Conservation (phyloP, 2,329 filamentous ascomycete genomes). For the Lasiodiplodia theobromae region DNA sequence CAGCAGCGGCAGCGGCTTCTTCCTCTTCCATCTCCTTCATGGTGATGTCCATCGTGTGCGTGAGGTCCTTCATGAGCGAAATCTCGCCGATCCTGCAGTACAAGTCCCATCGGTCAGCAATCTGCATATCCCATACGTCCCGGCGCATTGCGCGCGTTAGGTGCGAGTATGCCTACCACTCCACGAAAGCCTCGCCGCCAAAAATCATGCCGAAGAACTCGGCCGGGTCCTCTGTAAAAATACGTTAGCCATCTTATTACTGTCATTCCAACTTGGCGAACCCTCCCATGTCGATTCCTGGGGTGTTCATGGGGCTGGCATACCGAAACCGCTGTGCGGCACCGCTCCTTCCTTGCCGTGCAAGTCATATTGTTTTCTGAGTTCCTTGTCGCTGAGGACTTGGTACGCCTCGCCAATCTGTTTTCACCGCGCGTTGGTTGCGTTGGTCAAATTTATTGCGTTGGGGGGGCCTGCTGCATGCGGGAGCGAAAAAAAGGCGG, state of each 20-base stretch:
- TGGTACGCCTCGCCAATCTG: constrained; percentile 75
- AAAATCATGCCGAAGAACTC: constrained; percentile 99
- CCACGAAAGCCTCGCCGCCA: constrained; percentile 91
- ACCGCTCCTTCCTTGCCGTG: constrained; percentile 95
- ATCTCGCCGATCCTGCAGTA: constrained; percentile 84
- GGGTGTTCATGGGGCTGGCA: constrained; percentile 32
- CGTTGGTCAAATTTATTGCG: background rate
- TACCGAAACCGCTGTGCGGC: constrained; percentile 87
- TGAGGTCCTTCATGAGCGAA: constrained; percentile 97
- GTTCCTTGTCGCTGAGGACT: constrained; percentile 84
- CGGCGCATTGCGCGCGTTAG: background rate
- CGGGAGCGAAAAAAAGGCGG: background rate
- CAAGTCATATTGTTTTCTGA: constrained; percentile 94
- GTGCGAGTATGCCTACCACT: constrained; percentile 65
- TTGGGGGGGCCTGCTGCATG: background rate
- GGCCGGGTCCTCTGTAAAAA: constrained; percentile 74
- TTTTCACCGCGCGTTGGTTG: background rate
- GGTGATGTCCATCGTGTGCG: constrained; percentile 97
- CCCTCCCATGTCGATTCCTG: background rate
- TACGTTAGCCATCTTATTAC: background rate
- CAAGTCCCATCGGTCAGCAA: constrained; percentile 23
- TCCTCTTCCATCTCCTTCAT: constrained; percentile 81
- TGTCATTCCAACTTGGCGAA: background rate
- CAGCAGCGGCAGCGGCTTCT: constrained; percentile 61
- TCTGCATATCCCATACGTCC: background rate